Base-by-base conservation (phyloP, 1,284 basidiomycete genomes). In the Pseudozyma tsukubaensis region DNA sequence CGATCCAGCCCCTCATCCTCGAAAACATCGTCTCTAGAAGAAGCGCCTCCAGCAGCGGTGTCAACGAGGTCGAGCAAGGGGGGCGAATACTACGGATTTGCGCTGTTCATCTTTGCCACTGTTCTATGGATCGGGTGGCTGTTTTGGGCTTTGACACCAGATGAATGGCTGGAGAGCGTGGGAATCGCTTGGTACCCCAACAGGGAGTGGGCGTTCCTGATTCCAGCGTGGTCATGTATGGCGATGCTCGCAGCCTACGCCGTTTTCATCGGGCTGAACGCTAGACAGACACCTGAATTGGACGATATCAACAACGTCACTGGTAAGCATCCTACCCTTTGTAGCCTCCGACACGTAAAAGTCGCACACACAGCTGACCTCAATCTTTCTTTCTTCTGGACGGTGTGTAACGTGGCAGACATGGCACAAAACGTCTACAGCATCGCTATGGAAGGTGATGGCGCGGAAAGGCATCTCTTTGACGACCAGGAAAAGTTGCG, bases 171-270 rank as follows among this genome's bases (percentile, higher is more conserved):
- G 13, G 51, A 65, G 43, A 50, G 50, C 19, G 19, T 79, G 3
- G 76, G 78, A 18, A 68, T 79, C n/a, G 73, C 67, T 2, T 79
- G 76, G 76, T 79, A 79, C 43, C 78, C 78, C 11, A 79, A 74
- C 21, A 66, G 78, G 24, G 78, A 79, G 16, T 79, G 78, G 78
- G 78, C 78, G 5, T 79, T 71, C 19, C 50, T 79, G 24, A 34
- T 79, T 18, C 78, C 78, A 1, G 76, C 78, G 4, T 79, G 76
- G 75, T 73, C 72, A 8, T 42, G 76, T n/a, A 59, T 79, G 35
- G 65, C 62, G 9, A 70, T 79, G n/a, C 59, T 79, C 14, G 67
- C 66, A 24, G 50, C 63, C 24, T 79, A 79, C 52, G 73, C 66
- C 18, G 70, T 59, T 35, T 79, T 78, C 14, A 68, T 79, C 14